phyloP scores from a whole-genome alignment of 306 rosid genomes.

The Vachellia pachyceras region DNA sequence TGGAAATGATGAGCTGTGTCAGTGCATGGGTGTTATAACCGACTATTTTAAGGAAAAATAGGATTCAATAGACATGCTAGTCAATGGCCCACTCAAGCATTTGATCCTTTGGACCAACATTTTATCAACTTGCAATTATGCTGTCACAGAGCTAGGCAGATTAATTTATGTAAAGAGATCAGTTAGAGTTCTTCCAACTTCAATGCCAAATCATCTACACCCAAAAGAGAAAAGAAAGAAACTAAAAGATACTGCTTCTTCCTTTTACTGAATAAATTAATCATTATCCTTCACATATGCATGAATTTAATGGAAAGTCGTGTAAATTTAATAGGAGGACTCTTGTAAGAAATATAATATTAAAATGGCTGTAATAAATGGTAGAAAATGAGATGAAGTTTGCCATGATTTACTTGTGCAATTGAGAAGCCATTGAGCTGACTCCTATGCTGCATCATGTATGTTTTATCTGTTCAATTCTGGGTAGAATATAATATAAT shows the following conservation, averaged over 20 bases:
- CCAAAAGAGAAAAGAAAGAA: not conserved
- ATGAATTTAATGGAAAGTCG: conserved; percentile 17
- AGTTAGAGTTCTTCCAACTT: not conserved
- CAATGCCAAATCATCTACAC: not conserved
- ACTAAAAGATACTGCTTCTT: conserved; percentile 11
- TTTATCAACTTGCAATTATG: not conserved
- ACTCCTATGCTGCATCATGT: not conserved
- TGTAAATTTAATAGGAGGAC: not conserved
- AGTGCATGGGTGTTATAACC: conserved; percentile 3
- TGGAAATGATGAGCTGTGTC: conserved; percentile 7
- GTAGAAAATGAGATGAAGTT: conserved; percentile 9
- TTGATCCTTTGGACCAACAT: not conserved
- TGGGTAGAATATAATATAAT: not conserved
- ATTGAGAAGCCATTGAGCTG: not conserved
- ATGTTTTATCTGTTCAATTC: not conserved
- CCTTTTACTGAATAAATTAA: conserved; percentile 5
- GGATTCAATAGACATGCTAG: not conserved
- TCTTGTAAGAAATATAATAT: conserved; percentile 6
- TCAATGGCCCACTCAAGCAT: not conserved
- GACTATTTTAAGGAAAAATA: not conserved
- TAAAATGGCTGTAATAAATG: not conserved
- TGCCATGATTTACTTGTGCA: not conserved
- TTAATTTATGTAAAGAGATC: conserved; percentile 7
- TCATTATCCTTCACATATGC: conserved; percentile 4
- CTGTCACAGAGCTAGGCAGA: conserved; percentile 10